Evolutionary conservation across 805 yeast genomes (phyloP).

Genomic region (Nakazawaea wyomingensis): DNA sequence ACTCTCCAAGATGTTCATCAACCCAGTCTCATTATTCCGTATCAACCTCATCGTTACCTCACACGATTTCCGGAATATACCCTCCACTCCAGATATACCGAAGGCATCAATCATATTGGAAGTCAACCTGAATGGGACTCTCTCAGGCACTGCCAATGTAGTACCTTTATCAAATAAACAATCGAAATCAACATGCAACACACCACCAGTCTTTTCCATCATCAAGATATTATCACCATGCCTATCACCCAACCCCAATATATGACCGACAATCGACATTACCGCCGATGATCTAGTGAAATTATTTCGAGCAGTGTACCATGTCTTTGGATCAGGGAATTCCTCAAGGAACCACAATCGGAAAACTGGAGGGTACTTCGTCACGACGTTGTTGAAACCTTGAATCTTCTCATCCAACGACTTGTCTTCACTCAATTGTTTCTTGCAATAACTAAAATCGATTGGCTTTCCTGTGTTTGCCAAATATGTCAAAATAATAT

Average conservation of each 20-base stretch:
- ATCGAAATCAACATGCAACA: conserved; percentile 94
- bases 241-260: conserved; percentile 92
- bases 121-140: conserved; percentile 91
- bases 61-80: conserved; percentile 77
- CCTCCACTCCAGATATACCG: conserved; percentile 87
- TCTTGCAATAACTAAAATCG: conserved; percentile 20
- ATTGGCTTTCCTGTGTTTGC: conserved; percentile 21
- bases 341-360: conserved; percentile 84
- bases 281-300: conserved; percentile 84
- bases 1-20: conserved; percentile 89
- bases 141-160: conserved; percentile 74
- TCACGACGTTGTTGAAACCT: conserved; percentile 28
- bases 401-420: conserved; percentile 27
- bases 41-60: conserved; percentile 76
- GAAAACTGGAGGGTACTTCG: conserved; percentile 60
- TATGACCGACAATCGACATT: conserved; percentile 95
- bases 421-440: conserved; percentile 20
- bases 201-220: conserved; percentile 66
- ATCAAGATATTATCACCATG: conserved; percentile 90
- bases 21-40: conserved; percentile 71
- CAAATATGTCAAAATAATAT: conserved; percentile 37
- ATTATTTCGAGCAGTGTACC: conserved; percentile 76
- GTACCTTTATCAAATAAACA: conserved; percentile 88
- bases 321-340: conserved; percentile 82
- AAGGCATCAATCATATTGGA: conserved; percentile 81